Evolutionary conservation across 352 stramenopile genomes (phyloP).

Genomic region (Globisporangium emineosum): DNA sequence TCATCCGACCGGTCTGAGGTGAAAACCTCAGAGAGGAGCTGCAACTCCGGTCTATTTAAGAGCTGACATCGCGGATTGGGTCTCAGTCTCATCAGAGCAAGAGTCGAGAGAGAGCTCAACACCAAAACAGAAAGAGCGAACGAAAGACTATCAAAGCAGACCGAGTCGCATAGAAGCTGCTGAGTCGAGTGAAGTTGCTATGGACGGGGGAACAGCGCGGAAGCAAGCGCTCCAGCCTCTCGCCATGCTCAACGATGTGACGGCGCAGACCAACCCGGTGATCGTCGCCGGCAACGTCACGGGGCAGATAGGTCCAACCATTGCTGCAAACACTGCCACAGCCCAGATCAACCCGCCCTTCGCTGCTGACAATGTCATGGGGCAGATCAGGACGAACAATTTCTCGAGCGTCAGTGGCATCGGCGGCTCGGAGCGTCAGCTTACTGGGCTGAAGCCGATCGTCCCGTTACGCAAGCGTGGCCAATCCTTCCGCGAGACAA

Average conservation of each 20-base stretch:
- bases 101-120: not conserved
- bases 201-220: conserved; percentile 1
- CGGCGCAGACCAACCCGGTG: not conserved
- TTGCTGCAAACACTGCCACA: conserved; percentile 12
- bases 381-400: not conserved
- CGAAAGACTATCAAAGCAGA: not conserved
- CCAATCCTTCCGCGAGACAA: conserved; percentile 67
- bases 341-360: conserved; percentile 45
- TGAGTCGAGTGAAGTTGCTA: not conserved
- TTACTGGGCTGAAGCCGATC: conserved; percentile 53
- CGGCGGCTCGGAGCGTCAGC: conserved; percentile 31
- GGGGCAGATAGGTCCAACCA: conserved; percentile 12
- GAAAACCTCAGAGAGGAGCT: no score
- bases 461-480: conserved; percentile 58
- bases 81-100: not conserved
- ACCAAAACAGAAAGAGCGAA: not conserved
- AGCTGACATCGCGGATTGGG: not conserved
- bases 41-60: not conserved
- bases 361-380: not conserved
- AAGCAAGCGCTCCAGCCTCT: conserved; percentile 7
- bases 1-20: not conserved
- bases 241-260: not conserved
- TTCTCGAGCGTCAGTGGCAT: not conserved
- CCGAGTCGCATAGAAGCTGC: not conserved
- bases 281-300: conserved; percentile 48